These are phyloP conservation scores for Mrakia gelida DNA, from an alignment of 768 basidiomycete species.

Conservation along the genomic window DNA sequence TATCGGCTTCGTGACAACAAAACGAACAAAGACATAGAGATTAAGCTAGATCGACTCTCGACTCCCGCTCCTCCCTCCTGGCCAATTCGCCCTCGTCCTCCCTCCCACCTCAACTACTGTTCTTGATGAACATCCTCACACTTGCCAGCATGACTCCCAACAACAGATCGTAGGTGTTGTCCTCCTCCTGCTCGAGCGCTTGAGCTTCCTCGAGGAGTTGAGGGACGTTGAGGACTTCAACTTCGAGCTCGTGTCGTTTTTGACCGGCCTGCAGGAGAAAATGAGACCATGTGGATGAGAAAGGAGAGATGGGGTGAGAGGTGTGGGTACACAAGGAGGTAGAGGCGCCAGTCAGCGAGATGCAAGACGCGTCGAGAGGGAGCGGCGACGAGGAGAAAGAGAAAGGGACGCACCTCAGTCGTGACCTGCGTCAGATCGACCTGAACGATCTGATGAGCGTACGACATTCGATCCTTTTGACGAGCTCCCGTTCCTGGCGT, in stretches of 20 bases:
- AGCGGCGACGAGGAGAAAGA: background rate
- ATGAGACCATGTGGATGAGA: too few relatives aligned
- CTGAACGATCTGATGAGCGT: slow-evolving; percentile 84
- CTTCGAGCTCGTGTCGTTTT: slow-evolving; percentile 74
- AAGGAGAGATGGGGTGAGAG: too few relatives aligned
- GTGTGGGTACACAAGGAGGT: too few relatives aligned
- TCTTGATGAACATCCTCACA: slow-evolving; percentile 78
- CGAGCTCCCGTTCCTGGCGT: slow-evolving; percentile 37
- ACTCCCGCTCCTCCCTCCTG: too few relatives aligned
- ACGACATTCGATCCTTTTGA: slow-evolving; percentile 85
- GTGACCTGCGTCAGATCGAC: slow-evolving; percentile 92
- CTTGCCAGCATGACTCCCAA: slow-evolving; percentile 91
- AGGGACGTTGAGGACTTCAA: slow-evolving; percentile 70
- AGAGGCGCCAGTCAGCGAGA: background rate
- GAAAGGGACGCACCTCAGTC: slow-evolving; percentile 46
- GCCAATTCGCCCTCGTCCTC: background rate
- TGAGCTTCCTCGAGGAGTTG: slow-evolving; percentile 66
- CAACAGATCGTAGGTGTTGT: slow-evolving; percentile 80
- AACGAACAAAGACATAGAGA: too few relatives aligned
- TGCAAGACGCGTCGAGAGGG: background rate
- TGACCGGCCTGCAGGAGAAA: background rate
- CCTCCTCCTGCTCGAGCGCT: slow-evolving; percentile 58
- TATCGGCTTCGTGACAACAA: too few relatives aligned
- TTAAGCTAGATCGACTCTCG: too few relatives aligned
- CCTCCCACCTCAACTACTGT: slow-evolving; percentile 43